These are phyloP conservation scores for Diaporthe batatas DNA, from an alignment of 2,329 filamentous ascomycete genomes.

Conservation along the genomic window DNA sequence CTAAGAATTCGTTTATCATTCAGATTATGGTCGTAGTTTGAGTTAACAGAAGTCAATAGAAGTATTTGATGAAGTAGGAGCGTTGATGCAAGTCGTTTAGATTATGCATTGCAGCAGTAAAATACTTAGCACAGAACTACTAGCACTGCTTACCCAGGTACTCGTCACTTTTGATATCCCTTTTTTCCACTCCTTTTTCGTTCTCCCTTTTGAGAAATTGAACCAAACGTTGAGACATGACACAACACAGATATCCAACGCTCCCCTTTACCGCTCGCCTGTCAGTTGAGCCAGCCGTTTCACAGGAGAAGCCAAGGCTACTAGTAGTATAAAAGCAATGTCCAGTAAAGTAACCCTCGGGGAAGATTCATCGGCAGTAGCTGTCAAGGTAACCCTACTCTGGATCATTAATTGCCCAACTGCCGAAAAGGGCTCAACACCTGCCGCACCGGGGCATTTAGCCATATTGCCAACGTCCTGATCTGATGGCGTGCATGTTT, in stretches of 20 bases:
- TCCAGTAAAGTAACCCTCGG: background rate
- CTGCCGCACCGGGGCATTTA: slow-evolving; percentile 3
- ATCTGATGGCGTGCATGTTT: background rate
- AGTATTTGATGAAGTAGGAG: background rate
- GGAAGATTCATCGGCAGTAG: background rate
- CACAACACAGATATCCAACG: background rate
- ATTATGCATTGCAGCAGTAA: background rate
- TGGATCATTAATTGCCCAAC: slow-evolving; percentile 7
- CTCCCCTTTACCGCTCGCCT: background rate
- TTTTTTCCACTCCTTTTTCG: background rate
- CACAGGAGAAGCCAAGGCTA: slow-evolving; percentile 3
- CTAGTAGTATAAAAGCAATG: no score
- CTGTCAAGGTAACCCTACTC: slow-evolving; percentile 6
- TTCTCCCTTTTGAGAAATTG: background rate
- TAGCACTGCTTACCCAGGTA: no score
- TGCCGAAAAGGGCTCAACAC: background rate
- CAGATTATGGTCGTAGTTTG: background rate
- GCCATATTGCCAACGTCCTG: background rate
- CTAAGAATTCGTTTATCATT: background rate
- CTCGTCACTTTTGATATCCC: no score
- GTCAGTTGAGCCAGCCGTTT: background rate
- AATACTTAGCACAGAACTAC: no score
- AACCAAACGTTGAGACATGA: background rate
- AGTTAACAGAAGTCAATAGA: background rate
- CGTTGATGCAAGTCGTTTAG: background rate